phyloP scores from a whole-genome alignment of 305 asterid genomes.

The Fraxinus baroniana region DNA sequence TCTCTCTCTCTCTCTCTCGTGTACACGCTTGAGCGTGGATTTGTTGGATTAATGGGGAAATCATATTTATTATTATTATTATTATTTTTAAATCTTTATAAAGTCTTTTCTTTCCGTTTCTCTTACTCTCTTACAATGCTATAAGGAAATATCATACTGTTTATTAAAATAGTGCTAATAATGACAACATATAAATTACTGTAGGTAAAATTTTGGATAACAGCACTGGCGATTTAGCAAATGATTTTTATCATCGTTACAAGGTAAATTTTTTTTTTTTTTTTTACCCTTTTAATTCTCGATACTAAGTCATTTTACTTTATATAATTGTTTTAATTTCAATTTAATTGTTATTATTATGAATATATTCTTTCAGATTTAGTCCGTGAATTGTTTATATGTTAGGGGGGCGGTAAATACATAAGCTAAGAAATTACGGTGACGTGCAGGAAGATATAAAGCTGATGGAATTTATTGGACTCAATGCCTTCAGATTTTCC shows the following conservation, averaged over 20 bases:
- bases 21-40: not conserved
- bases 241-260: conserved; percentile 42
- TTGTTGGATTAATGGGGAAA: not conserved
- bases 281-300: not conserved
- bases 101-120: no score
- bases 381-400: not conserved
- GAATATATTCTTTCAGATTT: not conserved
- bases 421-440: not conserved
- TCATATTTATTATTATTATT: no score
- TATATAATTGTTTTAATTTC: not conserved
- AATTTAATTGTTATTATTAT: not conserved
- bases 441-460: conserved; percentile 45
- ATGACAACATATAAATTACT: not conserved
- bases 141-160: no score
- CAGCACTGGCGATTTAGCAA: conserved; percentile 46
- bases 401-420: no score
- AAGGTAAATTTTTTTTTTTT: conserved; percentile 11
- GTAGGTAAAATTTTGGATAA: conserved; percentile 33
- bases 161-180: not conserved
- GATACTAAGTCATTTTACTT: not conserved
- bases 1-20: no score
- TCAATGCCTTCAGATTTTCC: conserved; percentile 49
- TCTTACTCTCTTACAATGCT: no score
- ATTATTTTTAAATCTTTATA: no score
- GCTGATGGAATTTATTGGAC: conserved; percentile 44